Evolutionary conservation across 164 flowering plant species (phyloP).

Genomic region (Nymphaea thermarum): DNA sequence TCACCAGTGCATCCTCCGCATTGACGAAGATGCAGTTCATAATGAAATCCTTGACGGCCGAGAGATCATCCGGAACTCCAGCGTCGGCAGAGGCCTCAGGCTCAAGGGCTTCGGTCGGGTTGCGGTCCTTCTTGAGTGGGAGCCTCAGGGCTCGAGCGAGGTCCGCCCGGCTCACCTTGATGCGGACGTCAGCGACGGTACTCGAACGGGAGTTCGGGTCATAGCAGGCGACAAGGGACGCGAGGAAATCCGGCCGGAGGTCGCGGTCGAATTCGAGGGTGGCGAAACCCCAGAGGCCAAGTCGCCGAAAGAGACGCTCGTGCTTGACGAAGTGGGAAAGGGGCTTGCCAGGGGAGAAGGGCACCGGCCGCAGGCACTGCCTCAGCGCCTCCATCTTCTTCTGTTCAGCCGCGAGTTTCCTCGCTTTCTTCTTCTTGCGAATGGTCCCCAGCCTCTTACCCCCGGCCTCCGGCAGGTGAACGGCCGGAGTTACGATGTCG

Average conservation of each 20-base stretch:
- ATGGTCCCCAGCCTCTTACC: not conserved
- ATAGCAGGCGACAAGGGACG: constrained; percentile 42
- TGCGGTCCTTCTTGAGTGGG: constrained; percentile 46
- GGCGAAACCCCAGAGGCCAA: constrained; percentile 85
- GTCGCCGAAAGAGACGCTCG: constrained; percentile 37
- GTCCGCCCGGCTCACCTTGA: constrained; percentile 50
- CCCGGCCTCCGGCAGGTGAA: not conserved
- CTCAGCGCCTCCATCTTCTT: constrained; percentile 27
- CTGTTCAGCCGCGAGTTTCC: constrained; percentile 19
- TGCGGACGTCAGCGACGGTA: constrained; percentile 32
- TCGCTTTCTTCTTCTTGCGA: not conserved
- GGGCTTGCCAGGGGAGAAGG: constrained; percentile 44
- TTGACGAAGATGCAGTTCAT: constrained; percentile 76
- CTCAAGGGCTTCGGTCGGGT: constrained; percentile 13
- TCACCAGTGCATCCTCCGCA: constrained; percentile 56
- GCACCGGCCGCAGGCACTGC: constrained; percentile 33
- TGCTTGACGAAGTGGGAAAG: constrained; percentile 38
- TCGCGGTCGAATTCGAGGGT: constrained; percentile 44
- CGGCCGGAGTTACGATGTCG: not conserved
- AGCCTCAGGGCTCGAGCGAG: constrained; percentile 65
- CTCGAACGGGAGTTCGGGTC: constrained; percentile 15
- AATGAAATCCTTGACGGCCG: constrained; percentile 45
- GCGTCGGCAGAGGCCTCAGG: constrained; percentile 9
- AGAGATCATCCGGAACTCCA: constrained; percentile 24
- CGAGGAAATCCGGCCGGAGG: constrained; percentile 44